phyloP scores from a whole-genome alignment of 176 grass and related monocot species.

The Juncus effusus region DNA sequence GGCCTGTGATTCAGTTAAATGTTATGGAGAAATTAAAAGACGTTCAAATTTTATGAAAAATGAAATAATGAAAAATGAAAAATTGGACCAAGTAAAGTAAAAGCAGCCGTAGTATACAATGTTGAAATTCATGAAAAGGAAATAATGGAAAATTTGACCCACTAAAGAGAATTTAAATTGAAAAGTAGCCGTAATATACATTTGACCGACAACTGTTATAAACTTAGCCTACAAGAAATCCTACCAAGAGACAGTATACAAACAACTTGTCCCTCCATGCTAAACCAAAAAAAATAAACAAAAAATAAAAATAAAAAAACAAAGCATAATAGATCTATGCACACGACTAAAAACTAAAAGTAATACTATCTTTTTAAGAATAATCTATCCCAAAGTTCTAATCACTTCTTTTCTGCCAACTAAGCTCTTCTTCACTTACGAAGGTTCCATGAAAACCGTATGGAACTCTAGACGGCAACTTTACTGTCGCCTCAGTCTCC shows the following conservation, averaged over 20 bases:
- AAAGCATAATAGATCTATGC: too few relatives aligned
- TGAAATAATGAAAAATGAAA: too few relatives aligned
- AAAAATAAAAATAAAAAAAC: not conserved
- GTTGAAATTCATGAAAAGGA: too few relatives aligned
- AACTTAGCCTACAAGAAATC: not conserved
- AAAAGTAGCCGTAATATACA: too few relatives aligned
- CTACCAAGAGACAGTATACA: slow-evolving; percentile 16
- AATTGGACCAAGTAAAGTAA: too few relatives aligned
- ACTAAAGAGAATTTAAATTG: too few relatives aligned
- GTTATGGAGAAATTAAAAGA: too few relatives aligned
- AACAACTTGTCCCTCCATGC: slow-evolving; percentile 5
- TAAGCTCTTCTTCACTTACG: slow-evolving; percentile 23
- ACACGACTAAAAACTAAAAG: slow-evolving; percentile 19
- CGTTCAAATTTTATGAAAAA: too few relatives aligned
- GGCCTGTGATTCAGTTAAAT: too few relatives aligned
- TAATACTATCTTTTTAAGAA: not conserved
- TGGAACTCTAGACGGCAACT: slow-evolving; percentile 63
- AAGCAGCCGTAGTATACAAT: too few relatives aligned
- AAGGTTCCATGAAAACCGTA: slow-evolving; percentile 98
- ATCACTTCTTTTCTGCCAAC: not conserved
- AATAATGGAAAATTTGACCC: too few relatives aligned
- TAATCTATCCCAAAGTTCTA: not conserved
- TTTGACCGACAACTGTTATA: too few relatives aligned
- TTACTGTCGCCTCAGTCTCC: slow-evolving; percentile 62
- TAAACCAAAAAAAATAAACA: not conserved